Evolutionary conservation across 2,329 filamentous ascomycete species (phyloP).

Genomic region (Septoria petroselini): DNA sequence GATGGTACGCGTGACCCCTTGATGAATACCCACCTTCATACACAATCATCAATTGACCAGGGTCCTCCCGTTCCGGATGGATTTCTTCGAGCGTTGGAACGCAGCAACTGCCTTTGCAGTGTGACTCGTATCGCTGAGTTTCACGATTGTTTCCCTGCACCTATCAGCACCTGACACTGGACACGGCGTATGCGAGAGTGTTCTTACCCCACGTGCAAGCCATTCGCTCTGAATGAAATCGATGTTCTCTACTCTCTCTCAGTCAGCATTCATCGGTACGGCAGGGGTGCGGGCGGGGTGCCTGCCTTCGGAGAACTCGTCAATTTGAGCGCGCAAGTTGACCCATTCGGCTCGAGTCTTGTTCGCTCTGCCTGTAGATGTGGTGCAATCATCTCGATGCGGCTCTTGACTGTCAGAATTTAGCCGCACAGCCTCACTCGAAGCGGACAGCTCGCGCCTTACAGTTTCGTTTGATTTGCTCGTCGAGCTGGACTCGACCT

Average conservation of each 20-base stretch:
- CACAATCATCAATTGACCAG: conserved; percentile 15
- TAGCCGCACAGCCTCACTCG: conserved; percentile 14
- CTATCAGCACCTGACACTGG: conserved; percentile 2
- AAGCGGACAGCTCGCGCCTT: conserved; percentile 13
- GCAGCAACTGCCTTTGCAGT: conserved; percentile 21
- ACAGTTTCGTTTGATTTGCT: conserved; percentile 21
- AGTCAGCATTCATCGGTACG: background rate
- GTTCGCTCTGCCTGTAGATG: background rate
- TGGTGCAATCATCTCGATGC: conserved; percentile 17
- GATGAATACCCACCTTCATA: conserved; percentile 8
- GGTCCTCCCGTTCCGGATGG: conserved; percentile 15
- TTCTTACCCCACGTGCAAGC: conserved; percentile 19
- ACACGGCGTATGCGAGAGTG: background rate
- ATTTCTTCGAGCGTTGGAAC: conserved; percentile 25
- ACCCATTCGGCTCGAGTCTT: conserved; percentile 18
- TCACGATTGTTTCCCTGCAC: conserved; percentile 16
- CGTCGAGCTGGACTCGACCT: conserved; percentile 22
- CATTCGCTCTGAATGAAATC: conserved; percentile 21
- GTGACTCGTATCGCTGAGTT: conserved; percentile 20
- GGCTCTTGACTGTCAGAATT: conserved; percentile 26
- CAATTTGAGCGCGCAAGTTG: conserved; percentile 19
- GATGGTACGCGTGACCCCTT: background rate
- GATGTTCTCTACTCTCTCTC: conserved; percentile 14
- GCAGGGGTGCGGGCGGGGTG: background rate
- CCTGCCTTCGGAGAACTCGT: conserved; percentile 21